A percentile compares a stretch with the other conserved stretches of the same genome.
Evolutionary conservation across 148 eudicot species (phyloP).

Genomic region (Rheum nobile): DNA sequence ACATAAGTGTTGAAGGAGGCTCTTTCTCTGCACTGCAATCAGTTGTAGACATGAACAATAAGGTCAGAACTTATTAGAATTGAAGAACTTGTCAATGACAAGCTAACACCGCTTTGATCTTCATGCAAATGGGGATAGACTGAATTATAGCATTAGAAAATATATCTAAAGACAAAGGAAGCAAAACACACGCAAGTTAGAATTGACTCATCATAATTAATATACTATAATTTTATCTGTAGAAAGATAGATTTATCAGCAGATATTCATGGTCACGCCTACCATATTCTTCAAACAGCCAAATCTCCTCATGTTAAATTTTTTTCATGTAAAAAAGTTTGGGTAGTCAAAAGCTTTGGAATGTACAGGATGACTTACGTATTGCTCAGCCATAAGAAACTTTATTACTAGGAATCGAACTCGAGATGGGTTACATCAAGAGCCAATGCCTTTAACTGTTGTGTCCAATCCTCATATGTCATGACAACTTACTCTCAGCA

Average conservation of each 20-base stretch:
- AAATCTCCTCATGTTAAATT: no score
- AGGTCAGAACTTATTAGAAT: not conserved
- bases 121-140: not conserved
- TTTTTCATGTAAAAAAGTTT: not conserved
- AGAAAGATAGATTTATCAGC: not conserved
- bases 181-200: not conserved
- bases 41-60: not conserved
- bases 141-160: not conserved
- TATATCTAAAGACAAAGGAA: not conserved
- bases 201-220: not conserved
- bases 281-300: no score
- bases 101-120: not conserved
- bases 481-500: not conserved
- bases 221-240: not conserved
- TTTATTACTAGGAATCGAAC: no score
- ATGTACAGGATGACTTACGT: not conserved
- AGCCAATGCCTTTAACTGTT: no score
- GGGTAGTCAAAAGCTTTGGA: not conserved
- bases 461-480: not conserved
- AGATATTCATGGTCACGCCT: no score
- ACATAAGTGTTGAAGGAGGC: conserved; percentile 88
- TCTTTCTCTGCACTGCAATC: conserved; percentile 61
- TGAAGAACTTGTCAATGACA: not conserved
- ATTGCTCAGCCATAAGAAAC: no score
- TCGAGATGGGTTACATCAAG: no score